These are phyloP conservation scores for Lathyrus sativus DNA, from an alignment of 306 rosid genomes.

Conservation along the genomic window DNA sequence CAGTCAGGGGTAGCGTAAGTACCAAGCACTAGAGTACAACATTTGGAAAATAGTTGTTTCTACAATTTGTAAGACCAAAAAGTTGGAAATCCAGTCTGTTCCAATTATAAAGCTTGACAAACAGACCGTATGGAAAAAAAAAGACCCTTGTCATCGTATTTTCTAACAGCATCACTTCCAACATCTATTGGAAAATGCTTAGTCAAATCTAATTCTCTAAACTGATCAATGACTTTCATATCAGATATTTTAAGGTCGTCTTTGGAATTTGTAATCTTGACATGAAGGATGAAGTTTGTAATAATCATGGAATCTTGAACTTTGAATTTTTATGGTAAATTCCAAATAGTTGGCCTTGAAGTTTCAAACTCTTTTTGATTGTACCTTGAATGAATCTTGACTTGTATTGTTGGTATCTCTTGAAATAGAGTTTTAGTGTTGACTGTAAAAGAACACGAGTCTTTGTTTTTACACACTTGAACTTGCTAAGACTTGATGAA, in stretches of 20 bases:
- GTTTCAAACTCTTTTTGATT: too few relatives aligned
- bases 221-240: constrained; percentile 64
- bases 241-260: constrained; percentile 61
- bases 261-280: constrained; percentile 49
- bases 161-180: constrained; percentile 57
- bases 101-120: constrained; percentile 81
- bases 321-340: too few relatives aligned
- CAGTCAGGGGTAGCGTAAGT: constrained; percentile 83
- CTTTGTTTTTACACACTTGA: too few relatives aligned
- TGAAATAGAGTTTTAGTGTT: too few relatives aligned
- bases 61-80: constrained; percentile 77
- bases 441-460: too few relatives aligned
- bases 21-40: constrained; percentile 88
- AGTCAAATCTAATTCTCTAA: constrained; percentile 64
- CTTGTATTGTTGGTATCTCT: too few relatives aligned
- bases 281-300: too few relatives aligned
- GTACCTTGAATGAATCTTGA: too few relatives aligned
- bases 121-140: constrained; percentile 63
- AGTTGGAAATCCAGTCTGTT: constrained; percentile 71
- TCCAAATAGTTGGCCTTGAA: too few relatives aligned
- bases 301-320: too few relatives aligned
- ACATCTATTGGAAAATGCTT: constrained; percentile 40
- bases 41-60: constrained; percentile 93
- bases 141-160: constrained; percentile 65
- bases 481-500: too few relatives aligned